These are phyloP conservation scores for Eutypella sp. DNA, from an alignment of 2,329 filamentous ascomycete species.

Conservation along the genomic window DNA sequence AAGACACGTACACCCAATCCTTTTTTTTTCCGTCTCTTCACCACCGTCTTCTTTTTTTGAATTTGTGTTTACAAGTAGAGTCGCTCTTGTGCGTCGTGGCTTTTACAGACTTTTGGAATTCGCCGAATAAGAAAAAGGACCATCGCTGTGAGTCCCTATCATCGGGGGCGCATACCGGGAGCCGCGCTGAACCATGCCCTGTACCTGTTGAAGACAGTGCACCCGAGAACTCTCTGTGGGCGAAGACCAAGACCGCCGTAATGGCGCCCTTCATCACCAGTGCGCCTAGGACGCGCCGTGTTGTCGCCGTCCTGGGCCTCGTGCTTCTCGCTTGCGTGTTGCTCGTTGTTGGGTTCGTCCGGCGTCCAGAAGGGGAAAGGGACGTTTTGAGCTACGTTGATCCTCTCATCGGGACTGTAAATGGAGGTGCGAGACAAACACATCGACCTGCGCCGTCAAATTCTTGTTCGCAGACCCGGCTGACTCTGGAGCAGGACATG, in stretches of 20 bases:
- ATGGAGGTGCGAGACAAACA: slow-evolving; percentile 22
- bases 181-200: neutral
- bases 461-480: neutral
- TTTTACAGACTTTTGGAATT: too few relatives aligned
- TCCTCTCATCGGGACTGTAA: slow-evolving; percentile 27
- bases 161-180: neutral
- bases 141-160: too few relatives aligned
- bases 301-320: neutral
- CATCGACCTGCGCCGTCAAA: neutral
- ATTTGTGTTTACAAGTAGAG: neutral
- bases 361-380: neutral
- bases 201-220: neutral
- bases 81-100: too few relatives aligned
- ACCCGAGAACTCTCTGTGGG: too few relatives aligned
- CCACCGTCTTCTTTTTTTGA: neutral
- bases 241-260: neutral
- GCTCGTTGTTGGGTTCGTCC: neutral
- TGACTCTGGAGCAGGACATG: slow-evolving; percentile 21
- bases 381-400: slow-evolving; percentile 23
- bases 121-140: too few relatives aligned
- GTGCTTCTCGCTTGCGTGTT: neutral
- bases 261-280: neutral
- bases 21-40: too few relatives aligned
- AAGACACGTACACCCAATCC: neutral
- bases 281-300: neutral